Base-by-base conservation (phyloP, 305 asterid species). In the Plantago coronopus region DNA sequence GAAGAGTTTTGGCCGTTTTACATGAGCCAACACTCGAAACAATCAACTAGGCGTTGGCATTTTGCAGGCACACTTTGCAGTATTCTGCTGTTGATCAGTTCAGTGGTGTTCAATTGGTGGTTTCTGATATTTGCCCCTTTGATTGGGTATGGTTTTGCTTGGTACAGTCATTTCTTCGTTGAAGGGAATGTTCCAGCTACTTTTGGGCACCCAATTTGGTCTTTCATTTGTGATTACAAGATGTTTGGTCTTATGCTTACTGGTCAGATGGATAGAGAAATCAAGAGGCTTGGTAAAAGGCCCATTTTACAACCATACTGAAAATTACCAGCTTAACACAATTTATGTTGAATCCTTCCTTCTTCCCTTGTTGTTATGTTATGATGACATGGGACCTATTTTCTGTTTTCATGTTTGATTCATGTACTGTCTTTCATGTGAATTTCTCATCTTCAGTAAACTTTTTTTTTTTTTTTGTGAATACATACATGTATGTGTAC, bases 201-300 rank as follows among this genome's bases (percentile, higher is more conserved):
- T 53, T 87, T 89, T 72, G 87, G 96, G 59, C 99, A 93, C 73
- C 99, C 96, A 1, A 18, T 93, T 72, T 93, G 97, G 99, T 89
- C 96, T 48, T 66, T 93, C 1, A 25, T 87, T 1, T 93, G 99
- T 77, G 96, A 89, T 81, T 87, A 69, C 86, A 89, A 83, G 78
- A 93, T 93, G 97, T 93, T 93, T 76, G 99, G 94, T 9, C 71
- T 93, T 67, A 93, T 93, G 96, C 81, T 93, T 43, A 89, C 91
- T 66, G 97, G 97, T 5, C 80, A 83, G 69, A 74, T 93, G 90
- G 99, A 93, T 74, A 79, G 82, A 58, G 99, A 93, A 76, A 93
- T 93, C 88, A 93, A 89, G 85, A 85, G 96, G 84, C 97, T 93
- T 46, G 99, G 97, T 1, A 87, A 93, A 77, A 85, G 97, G 82